phyloP scores from a whole-genome alignment of 352 stramenopile genomes.

The Phytophthora tubulina region DNA sequence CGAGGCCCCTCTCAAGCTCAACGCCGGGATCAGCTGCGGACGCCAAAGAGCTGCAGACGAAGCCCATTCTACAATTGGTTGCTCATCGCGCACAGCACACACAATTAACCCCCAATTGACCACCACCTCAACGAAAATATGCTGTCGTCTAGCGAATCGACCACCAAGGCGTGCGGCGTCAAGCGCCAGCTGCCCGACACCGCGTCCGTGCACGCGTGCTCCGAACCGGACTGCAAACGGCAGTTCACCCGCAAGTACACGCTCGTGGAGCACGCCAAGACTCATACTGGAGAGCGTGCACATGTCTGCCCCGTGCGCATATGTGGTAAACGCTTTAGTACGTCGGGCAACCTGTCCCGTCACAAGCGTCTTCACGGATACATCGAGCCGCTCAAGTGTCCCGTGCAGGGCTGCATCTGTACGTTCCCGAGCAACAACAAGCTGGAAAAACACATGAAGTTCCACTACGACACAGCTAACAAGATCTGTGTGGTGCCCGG shows the following conservation, averaged over 20 bases:
- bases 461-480: constrained; percentile 41
- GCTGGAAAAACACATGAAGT: constrained; percentile 48
- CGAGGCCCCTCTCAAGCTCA: constrained; percentile 15
- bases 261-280: constrained; percentile 71
- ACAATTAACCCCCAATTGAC: not conserved
- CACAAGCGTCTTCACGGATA: constrained; percentile 50
- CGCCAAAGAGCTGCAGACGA: constrained; percentile 2
- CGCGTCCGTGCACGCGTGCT: constrained; percentile 26
- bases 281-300: constrained; percentile 59
- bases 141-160: constrained; percentile 21
- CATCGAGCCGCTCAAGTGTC: constrained; percentile 42
- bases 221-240: constrained; percentile 39
- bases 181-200: constrained; percentile 33
- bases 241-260: constrained; percentile 70
- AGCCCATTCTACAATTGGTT: constrained; percentile 41
- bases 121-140: constrained; percentile 14
- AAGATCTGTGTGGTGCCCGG: constrained; percentile 41
- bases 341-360: constrained; percentile 52
- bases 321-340: constrained; percentile 58
- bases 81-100: constrained; percentile 14
- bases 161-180: constrained; percentile 22
- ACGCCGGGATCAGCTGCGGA: constrained; percentile 22
- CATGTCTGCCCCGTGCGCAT: constrained; percentile 38
- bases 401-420: constrained; percentile 27
- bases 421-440: constrained; percentile 41